phyloP scores from a whole-genome alignment of 345 rosid species.

The Carallia brachiata region DNA sequence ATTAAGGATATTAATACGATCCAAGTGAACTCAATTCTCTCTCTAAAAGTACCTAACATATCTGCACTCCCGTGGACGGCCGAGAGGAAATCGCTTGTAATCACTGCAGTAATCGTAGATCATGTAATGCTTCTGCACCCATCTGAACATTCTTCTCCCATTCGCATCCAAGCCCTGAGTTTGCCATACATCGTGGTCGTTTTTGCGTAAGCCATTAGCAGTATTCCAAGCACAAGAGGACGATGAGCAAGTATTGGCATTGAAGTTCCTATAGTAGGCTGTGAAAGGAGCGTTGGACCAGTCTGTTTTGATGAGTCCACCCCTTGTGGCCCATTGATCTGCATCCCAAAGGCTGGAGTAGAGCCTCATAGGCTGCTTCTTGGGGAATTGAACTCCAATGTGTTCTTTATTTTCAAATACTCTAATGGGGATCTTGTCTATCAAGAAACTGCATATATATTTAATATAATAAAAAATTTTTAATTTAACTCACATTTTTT shows the following conservation, averaged over 20 bases:
- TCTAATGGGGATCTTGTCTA: conserved; percentile 22
- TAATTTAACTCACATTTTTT: too few relatives aligned
- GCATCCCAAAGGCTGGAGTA: conserved; percentile 28
- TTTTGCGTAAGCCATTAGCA: background rate
- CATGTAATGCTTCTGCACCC: conserved; percentile 19
- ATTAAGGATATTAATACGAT: too few relatives aligned
- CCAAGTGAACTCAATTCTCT: too few relatives aligned
- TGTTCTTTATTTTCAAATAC: conserved; percentile 19
- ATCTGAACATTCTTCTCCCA: conserved; percentile 16
- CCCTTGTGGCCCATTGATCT: conserved; percentile 31
- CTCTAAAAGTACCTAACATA: conserved; percentile 1
- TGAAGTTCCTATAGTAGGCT: conserved; percentile 24
- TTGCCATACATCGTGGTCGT: conserved; percentile 1
- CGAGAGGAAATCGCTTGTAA: background rate
- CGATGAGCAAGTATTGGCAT: conserved; percentile 9
- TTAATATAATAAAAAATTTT: too few relatives aligned
- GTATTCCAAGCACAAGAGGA: conserved; percentile 7
- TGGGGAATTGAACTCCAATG: conserved; percentile 22
- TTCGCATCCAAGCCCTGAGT: conserved; percentile 13
- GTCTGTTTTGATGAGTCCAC: conserved; percentile 23
- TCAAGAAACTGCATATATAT: conserved; percentile 15
- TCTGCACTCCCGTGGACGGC: conserved; percentile 6
- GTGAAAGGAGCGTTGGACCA: conserved; percentile 26
- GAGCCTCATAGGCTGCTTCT: conserved; percentile 17
- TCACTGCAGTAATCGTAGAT: conserved; percentile 13